Base-by-base conservation (phyloP, 2,329 filamentous ascomycete genomes). In the Ceratocystiopsis sp. region DNA sequence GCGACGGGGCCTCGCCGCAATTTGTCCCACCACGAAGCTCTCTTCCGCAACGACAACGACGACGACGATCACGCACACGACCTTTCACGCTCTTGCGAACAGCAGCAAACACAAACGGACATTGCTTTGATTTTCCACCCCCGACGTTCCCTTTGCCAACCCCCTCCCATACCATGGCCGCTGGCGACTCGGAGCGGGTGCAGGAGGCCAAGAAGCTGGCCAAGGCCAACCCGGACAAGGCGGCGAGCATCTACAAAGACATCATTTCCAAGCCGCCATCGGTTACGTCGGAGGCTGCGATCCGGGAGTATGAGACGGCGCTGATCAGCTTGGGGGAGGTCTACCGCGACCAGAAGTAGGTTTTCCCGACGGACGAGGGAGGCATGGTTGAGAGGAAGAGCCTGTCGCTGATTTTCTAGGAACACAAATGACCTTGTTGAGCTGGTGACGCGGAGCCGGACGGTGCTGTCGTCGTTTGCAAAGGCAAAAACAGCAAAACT, bases 401-500 rank as follows among this genome's bases (percentile, higher is more conserved):
- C 21, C 3, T 2, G 16, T 2, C 2, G 11, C 37, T 38, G n/a
- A 38, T 35, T 36, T 38, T 25, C 36, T 21, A 86, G 80, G 64
- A 84, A 83, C 60, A 69, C 80, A 54, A 71, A 91, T 57, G 84
- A 93, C 56, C 77, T 98, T 47, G 84, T 93, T 49, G 79, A 86
- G 55, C 73, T 98, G 51, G 80, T 98, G 55, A 87, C 81, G 57
- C 84, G 84, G 61, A 94, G 86, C 62, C 78, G 89, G 57, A 82
- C 83, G 51, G 83, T 91, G 38, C 78, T 98, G 51, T 95, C 89
- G 46, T 91, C 84, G 50, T 96, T 98, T 62, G 91, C 91, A 51
- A 95, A 96, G 71, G 91, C 93, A 49, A 98, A 98, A 75, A 96
- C 91, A 32, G 84, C 91, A 45, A 98, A 98, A 67, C 71, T 98